Base-by-base conservation (phyloP, 2,329 filamentous ascomycete genomes). In the Phialophora verrucosa region DNA sequence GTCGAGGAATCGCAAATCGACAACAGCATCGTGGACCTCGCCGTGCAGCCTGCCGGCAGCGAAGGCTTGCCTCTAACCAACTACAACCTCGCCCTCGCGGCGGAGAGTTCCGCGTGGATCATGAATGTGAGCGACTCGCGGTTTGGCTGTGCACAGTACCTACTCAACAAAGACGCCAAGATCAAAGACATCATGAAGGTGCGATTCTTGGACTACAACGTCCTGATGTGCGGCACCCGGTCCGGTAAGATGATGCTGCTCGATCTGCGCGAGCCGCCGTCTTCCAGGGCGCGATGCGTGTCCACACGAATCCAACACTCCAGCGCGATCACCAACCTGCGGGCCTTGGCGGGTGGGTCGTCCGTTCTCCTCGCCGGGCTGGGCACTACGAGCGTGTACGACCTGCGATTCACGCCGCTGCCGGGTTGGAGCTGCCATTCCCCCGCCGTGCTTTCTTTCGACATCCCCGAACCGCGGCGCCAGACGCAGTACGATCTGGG, bases 161-260 rank as follows among this genome's bases (percentile, higher is more conserved):
- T 31, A 10, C 29, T 61, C 44, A 31, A 51, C 49, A 23, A 51
- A 51, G 25, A 31, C 53, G 27, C 29, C 42, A 23, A 42, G 8
- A 35, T 25, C 31, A 57, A 62, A 23, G 66, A 68, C 23, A 31
- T 60, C 11, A 60, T 65, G 66, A 51, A 31, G 42, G 60, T 70
- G 1, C 23, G 29, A 1, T 72, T 70, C 55, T 66, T 66, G 38
- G 70, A 71, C 53, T 38, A 58, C 20, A 68, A 70, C 29, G 50
- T 70, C 51, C 20, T 70, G 35, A 66, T 73, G 67, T 62, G 55
- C 32, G 71, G 71, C n/a, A 59, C 68, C 11, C 65, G 70, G 4
- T 59, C 63, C 4, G 71, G 71, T 1, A 56, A 44, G 23, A 20
- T 72, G 35, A 57, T 60, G 35, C 53, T 73, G 10, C 56, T 60